Conservation (phyloP, 2,329 filamentous ascomycete species). For the Fusarium napiforme region DNA sequence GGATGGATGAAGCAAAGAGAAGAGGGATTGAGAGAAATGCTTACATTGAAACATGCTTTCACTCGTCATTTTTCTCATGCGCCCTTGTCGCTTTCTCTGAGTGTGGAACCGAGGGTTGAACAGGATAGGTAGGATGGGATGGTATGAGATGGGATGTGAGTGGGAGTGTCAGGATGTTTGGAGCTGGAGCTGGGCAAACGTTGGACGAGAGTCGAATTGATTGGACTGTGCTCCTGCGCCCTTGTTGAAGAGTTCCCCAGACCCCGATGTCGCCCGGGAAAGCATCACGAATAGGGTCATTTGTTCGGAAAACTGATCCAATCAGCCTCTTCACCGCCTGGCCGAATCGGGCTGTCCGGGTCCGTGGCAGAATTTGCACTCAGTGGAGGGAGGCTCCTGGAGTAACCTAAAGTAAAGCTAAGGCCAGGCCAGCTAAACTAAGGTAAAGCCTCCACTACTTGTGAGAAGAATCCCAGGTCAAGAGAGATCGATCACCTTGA, state of each 20-base stretch:
- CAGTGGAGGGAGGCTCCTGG: not conserved
- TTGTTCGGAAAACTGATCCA: constrained; percentile 9
- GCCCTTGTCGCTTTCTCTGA: constrained; percentile 41
- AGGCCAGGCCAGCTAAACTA: not conserved
- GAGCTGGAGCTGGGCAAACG: constrained; percentile 38
- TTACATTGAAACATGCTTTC: constrained; percentile 43
- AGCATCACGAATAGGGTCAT: constrained; percentile 19
- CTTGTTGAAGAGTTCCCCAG: constrained; percentile 25
- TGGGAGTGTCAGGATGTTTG: constrained; percentile 31
- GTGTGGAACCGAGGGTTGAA: constrained; percentile 39
- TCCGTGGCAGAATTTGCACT: constrained; percentile 25
- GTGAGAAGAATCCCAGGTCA: constrained; percentile 17
- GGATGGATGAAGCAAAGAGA: constrained; percentile 25
- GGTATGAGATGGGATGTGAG: constrained; percentile 5
- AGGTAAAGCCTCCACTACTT: constrained; percentile 7
- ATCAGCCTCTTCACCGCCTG: constrained; percentile 38
- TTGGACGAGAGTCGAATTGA: constrained; percentile 33
- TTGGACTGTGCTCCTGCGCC: constrained; percentile 35
- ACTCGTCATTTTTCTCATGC: constrained; percentile 42
- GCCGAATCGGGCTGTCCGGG: not conserved
- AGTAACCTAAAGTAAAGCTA: constrained; percentile 1
- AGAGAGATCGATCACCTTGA: constrained; percentile 23
- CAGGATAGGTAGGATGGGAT: constrained; percentile 2
- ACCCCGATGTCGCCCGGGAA: constrained; percentile 31
- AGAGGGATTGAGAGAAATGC: constrained; percentile 20